Conservation (phyloP, 345 rosid genomes). For the Hirschfeldia incana region DNA sequence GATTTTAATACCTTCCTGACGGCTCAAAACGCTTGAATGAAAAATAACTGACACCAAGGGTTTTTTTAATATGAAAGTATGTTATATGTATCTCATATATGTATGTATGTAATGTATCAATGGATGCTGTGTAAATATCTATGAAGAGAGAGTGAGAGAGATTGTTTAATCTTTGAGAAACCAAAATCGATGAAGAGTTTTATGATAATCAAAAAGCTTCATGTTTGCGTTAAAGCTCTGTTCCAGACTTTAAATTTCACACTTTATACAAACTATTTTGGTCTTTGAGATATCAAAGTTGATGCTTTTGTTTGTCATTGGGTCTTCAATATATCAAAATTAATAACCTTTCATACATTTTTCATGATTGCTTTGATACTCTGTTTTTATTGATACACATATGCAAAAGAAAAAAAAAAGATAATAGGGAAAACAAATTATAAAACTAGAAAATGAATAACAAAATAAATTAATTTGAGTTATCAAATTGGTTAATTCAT, state of each 20-base stretch:
- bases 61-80: background rate
- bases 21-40: constrained; percentile 55
- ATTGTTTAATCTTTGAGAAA: constrained; percentile 20
- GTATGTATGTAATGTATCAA: constrained; percentile 19
- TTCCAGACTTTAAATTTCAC: background rate
- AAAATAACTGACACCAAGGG: background rate
- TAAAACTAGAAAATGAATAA: background rate
- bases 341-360: background rate
- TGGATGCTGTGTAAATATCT: constrained; percentile 32
- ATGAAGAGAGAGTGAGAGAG: constrained; percentile 11
- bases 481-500: background rate
- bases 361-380: background rate
- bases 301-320: background rate
- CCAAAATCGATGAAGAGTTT: background rate
- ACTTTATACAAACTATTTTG: background rate
- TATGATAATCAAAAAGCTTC: background rate
- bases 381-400: background rate
- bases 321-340: background rate
- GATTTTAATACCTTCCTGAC: constrained; percentile 55
- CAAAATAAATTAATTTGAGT: background rate
- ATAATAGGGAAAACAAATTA: background rate
- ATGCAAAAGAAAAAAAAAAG: background rate
- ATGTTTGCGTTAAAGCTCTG: constrained; percentile 2
- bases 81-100: constrained; percentile 11
- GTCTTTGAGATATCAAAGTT: too few species aligned